Evolutionary conservation across 2,329 filamentous ascomycete genomes (phyloP), one percentile per base, ranked within the genome.

Genomic region (Onygena corvina): DNA sequence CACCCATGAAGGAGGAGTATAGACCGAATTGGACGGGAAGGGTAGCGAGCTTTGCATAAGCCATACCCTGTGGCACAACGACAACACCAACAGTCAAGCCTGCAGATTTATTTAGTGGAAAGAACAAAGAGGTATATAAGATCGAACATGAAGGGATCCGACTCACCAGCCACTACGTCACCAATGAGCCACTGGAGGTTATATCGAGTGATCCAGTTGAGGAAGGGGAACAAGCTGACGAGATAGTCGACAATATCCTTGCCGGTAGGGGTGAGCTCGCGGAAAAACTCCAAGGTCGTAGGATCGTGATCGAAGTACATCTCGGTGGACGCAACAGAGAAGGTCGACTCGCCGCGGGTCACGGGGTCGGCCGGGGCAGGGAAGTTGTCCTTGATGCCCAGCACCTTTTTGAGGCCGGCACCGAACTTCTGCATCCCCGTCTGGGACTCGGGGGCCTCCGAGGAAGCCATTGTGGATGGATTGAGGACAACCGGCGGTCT

Each of bases 21-120:
- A 96, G 76, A 47, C 90, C 90, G 60, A 82, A 96, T 62, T 96
- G 76, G 4, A 83, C 77, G 0, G 79, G 75, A n/a, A 96, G 74
- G 53, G 82, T 76, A 38, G 90, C 90, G 21, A 96, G 75, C 53
- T 81, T 74, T 25, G 90, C 89, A 67, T 96, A 96, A 0, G 90
- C 89, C 90, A 96, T 95, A 54, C 87, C 84, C 64, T 96, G 90
- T 4, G 90, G 90, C n/a, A 96, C 86, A 21, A 95, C 88, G 20
- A 88, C 84, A 46, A 82, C 76, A 34, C 84, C 84, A 47, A 85
- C 79, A 2, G 82, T 86, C 53, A 85, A 74, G 70, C 79, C 76
- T 80, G 45, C 6, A 30, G 47, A 6, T 46, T 38, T 18, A 11
- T 33, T 58, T 45, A 54, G 52, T 16, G 38, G 11, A 7, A 23